Evolutionary conservation across 805 yeast genomes (phyloP).

Genomic region (Wickerhamiella azyma): DNA sequence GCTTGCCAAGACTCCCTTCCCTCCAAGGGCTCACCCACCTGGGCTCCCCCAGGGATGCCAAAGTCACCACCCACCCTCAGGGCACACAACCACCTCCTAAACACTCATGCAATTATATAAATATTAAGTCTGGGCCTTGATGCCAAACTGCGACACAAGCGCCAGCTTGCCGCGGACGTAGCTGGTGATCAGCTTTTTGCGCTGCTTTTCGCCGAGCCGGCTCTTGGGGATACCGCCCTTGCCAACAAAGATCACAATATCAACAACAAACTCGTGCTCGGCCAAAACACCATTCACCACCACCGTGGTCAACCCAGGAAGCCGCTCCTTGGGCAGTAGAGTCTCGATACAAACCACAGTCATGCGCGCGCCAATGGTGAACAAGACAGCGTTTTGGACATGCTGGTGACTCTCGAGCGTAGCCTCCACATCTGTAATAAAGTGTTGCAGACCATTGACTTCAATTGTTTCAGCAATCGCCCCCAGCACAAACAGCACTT

Average conservation of each 20-base stretch:
- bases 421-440: conserved; percentile 69
- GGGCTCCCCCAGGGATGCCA: too few species aligned
- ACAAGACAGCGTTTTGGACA: conserved; percentile 43
- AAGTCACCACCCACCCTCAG: too few species aligned
- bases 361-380: conserved; percentile 52
- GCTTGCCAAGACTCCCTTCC: too few species aligned
- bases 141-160: conserved; percentile 14
- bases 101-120: neutral
- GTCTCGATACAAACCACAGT: conserved; percentile 60
- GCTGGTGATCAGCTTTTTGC: conserved; percentile 46
- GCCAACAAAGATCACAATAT: conserved; percentile 68
- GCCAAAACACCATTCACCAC: conserved; percentile 66
- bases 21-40: too few species aligned
- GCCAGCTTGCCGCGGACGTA: conserved; percentile 41
- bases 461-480: conserved; percentile 79
- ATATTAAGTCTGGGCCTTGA: conserved; percentile 6
- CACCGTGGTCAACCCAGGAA: conserved; percentile 70
- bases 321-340: conserved; percentile 24
- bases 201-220: conserved; percentile 60
- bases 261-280: conserved; percentile 69
- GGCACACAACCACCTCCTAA: too few species aligned
- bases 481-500: conserved; percentile 75
- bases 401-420: conserved; percentile 43
- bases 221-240: conserved; percentile 53
- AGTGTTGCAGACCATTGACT: conserved; percentile 78